Conservation (phyloP, 2,329 filamentous ascomycete species). For the Aspergillus ruber region DNA sequence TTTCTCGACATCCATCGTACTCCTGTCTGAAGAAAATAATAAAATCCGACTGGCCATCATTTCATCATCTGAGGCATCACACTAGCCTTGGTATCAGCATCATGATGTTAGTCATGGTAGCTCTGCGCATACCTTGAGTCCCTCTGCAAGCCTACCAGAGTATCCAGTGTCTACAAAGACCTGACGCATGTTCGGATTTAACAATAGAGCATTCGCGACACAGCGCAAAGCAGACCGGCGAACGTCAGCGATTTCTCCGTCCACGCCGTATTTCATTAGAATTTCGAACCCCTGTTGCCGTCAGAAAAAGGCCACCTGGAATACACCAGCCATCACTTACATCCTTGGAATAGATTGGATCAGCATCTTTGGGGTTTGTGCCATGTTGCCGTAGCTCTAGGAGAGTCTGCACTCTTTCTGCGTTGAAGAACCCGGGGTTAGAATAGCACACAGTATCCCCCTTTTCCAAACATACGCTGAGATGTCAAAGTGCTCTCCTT, state of each 20-base stretch:
- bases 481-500: conserved; percentile 52
- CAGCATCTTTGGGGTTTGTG: conserved; percentile 63
- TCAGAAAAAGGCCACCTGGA: conserved; percentile 2
- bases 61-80: conserved; percentile 72
- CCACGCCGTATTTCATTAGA: conserved; percentile 67
- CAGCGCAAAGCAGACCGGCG: conserved; percentile 73
- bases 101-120: background rate
- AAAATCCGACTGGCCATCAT: conserved; percentile 75
- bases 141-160: conserved; percentile 60
- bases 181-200: conserved; percentile 62
- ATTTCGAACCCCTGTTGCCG: conserved; percentile 62
- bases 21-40: conserved; percentile 73
- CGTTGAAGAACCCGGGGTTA: background rate
- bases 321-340: conserved; percentile 40
- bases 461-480: conserved; percentile 47
- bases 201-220: conserved; percentile 75
- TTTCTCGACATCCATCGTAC: conserved; percentile 58
- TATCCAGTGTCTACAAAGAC: conserved; percentile 66
- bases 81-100: conserved; percentile 31
- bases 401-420: conserved; percentile 39
- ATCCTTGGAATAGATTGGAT: conserved; percentile 75
- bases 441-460: background rate
- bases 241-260: conserved; percentile 55
- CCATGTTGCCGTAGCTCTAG: conserved; percentile 70
- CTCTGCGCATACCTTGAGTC: conserved; percentile 50